Percentiles rank a stretch among this genome's conserved stretches.
Conservation (phyloP, 305 asterid genomes). For the Rubia peregrina region DNA sequence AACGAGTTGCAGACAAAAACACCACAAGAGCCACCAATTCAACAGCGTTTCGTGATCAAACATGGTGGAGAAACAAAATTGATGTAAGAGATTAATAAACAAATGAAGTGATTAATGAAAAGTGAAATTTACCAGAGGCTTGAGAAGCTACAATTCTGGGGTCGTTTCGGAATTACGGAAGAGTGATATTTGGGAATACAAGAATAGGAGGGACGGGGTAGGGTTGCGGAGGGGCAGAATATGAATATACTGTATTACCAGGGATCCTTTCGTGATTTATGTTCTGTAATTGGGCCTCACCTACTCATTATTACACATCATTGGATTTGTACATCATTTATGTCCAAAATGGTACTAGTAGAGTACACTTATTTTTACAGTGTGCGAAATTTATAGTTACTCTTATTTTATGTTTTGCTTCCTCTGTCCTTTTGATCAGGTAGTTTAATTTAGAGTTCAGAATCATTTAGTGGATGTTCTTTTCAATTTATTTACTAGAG, state of each 20-base stretch:
- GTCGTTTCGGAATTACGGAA: slow-evolving; percentile 35
- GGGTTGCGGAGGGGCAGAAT: not conserved
- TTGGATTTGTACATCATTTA: too few relatives aligned
- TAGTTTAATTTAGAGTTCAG: too few relatives aligned
- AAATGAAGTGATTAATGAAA: slow-evolving; percentile 11
- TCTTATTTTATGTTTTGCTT: too few relatives aligned
- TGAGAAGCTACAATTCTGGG: slow-evolving; percentile 45
- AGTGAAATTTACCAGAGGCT: slow-evolving; percentile 33
- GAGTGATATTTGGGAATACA: slow-evolving; percentile 20
- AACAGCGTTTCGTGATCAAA: not conserved
- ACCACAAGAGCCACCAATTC: not conserved
- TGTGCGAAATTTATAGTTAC: too few relatives aligned
- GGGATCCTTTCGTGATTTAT: slow-evolving; percentile 2
- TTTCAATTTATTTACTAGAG: too few relatives aligned
- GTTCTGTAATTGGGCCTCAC: not conserved
- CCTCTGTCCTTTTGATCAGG: too few relatives aligned
- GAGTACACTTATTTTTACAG: too few relatives aligned
- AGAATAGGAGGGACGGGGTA: slow-evolving; percentile 15
- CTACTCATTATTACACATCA: too few relatives aligned
- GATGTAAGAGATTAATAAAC: not conserved
- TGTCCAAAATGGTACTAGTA: too few relatives aligned
- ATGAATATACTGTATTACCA: not conserved
- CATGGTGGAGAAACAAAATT: too few relatives aligned
- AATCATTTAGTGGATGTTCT: too few relatives aligned
- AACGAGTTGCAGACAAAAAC: not conserved